phyloP scores from a whole-genome alignment of 805 yeast species.

The Pichia rugopelliculosa region DNA sequence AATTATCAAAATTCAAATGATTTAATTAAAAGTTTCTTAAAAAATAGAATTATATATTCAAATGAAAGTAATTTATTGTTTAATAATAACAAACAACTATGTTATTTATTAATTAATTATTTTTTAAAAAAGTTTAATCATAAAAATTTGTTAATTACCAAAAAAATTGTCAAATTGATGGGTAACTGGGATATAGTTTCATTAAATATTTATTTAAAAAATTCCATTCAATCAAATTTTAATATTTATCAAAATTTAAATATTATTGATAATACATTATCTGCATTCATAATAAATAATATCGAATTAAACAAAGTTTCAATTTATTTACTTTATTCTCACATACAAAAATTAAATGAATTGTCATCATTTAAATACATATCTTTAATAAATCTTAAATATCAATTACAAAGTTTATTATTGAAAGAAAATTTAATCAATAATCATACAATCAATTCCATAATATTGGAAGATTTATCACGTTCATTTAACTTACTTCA shows the following conservation, averaged over 20 bases:
- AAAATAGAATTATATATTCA: constrained; percentile 6
- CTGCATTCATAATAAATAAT: neutral
- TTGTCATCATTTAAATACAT: neutral
- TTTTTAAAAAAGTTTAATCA: constrained; percentile 4
- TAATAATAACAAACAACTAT: neutral
- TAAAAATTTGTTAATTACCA: neutral
- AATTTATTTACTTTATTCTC: constrained; percentile 2
- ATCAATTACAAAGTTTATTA: neutral
- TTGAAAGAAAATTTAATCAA: neutral
- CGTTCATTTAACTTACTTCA: constrained; percentile 2
- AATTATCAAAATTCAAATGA: constrained; percentile 7
- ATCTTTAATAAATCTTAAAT: neutral
- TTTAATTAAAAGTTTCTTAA: constrained; percentile 6
- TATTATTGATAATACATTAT: neutral
- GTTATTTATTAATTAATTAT: constrained; percentile 2
- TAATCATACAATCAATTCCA: neutral
- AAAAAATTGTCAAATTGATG: neutral
- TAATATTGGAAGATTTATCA: neutral
- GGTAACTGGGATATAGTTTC: constrained; percentile 3
- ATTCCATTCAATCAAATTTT: neutral
- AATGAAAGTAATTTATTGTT: neutral
- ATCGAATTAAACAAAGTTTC: neutral
- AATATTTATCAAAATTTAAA: neutral
- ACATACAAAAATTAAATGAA: neutral
- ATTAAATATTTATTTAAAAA: constrained; percentile 7